Evolutionary conservation across 2,329 filamentous ascomycete genomes (phyloP), one percentile per base, ranked within the genome.

Genomic region (Colletotrichum karsti): DNA sequence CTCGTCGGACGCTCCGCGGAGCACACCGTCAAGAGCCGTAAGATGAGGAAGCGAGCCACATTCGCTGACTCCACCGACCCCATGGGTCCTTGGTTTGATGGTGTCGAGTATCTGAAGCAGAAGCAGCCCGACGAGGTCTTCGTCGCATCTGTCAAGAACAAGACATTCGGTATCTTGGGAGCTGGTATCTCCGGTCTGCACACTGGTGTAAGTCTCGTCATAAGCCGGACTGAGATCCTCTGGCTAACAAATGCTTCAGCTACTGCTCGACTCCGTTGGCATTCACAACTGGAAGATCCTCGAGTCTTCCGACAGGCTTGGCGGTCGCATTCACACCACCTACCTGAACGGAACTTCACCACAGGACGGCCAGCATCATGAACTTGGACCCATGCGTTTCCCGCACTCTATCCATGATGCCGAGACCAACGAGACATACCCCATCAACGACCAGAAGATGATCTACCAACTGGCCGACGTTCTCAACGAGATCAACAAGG

Each of bases 371-470:
- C 79, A 15, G 77, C 74, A 71, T 51, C 73, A 73, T 46, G 74
- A 84, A 64, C 81, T 84, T 76, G 82, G 82, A 0, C 81, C 81
- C 0, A 83, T 83, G 82, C 77, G 82, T 2, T 80, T 83, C 56
- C 81, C 82, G 0, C 75, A 81, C 24, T 76, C 74, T 46, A 76
- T 82, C 53, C 80, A 76, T 0, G 81, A 82, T 59, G 70, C 77
- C 1, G 78, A 79, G 46, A 80, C 75, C 5, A 82, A 82, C 50
- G 77, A 81, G 62, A 83, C 80, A 0, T 74, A 82, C 5, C 72
- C 79, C 26, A 80, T 82, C 63, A 77, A 78, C 56, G 81, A 83
- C 54, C 81, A 83, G 58, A 77, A 75, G 26, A 79, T 83, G 76
- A 77, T 81, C 2, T 83, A 82, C 42, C 79, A 83, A 69, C 72